Base-by-base conservation (phyloP, 1,284 basidiomycete species). In the Coniophora puteana region DNA sequence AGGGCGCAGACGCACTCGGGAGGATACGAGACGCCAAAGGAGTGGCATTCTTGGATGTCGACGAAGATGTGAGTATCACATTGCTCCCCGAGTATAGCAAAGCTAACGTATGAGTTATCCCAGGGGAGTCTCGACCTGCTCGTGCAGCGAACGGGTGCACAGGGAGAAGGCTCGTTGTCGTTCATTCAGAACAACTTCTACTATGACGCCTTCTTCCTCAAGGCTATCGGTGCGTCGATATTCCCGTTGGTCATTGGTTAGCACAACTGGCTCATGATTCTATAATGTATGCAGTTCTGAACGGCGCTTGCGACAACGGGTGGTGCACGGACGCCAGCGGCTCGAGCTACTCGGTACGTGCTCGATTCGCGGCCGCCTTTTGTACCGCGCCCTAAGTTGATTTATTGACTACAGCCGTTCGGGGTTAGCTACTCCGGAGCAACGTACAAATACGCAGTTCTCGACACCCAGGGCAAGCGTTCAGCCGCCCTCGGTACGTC, bases 171-270 rank as follows among this genome's bases (percentile, higher is more conserved):
- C 4, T 78, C 74, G 24, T 68, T 93, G 12, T 65, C 83, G 2
- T 97, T 99, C 53, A 71, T 99, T 29, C 93, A 96, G 65, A 99
- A 99, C 62, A 98, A 98, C 65, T 93, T 93, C 57, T 99, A 96
- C 59, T 93, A 94, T 58, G 96, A 99, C 54, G 94, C 96, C 0
- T 99, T 99, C 72, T 99, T 99, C 78, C 74, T 99, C 44, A 98
- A 98, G 61, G 90, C 93, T 1, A 88, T 95, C 38, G 83, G 90
- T 93, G 38, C 36, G 78, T 44, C 8, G 2, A 11, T 12, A 6
- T 29, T 18, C 36, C 28, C 28, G 13, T 17, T 21, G 35, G 5
- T 28, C 32, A 29, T 42, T 27, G 30, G 31, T 21, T 29, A 23
- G 16, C 20, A 8, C 4, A 4, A 12, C n/a, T 51, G 32, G 48